Evolutionary conservation across 495 filamentous ascomycete genomes (phyloP).

Genomic region (Cercophora sp.): DNA sequence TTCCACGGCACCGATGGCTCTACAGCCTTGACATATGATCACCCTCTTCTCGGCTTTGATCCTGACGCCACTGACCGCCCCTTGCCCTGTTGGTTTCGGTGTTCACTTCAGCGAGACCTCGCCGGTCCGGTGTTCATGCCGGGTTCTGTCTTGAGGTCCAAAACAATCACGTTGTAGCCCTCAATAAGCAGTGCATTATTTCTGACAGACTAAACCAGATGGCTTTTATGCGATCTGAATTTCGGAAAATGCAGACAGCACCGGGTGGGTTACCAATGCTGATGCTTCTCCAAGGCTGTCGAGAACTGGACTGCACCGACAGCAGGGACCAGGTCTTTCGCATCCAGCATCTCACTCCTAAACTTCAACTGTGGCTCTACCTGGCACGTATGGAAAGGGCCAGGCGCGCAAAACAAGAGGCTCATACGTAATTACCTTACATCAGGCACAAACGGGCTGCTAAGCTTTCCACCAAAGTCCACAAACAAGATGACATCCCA

Average conservation of each 20-base stretch:
- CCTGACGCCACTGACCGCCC: too few relatives aligned
- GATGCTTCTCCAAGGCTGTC: background rate
- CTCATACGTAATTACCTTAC: background rate
- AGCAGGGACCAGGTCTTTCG: background rate
- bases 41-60: too few relatives aligned
- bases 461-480: background rate
- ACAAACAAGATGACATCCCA: background rate
- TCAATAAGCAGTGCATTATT: too few relatives aligned
- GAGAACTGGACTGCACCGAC: background rate
- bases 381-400: background rate
- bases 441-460: background rate
- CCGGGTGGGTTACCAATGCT: background rate
- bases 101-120: too few relatives aligned
- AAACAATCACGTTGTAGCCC: too few relatives aligned
- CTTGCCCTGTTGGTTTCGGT: too few relatives aligned
- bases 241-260: background rate
- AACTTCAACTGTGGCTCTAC: background rate
- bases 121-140: too few relatives aligned
- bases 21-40: too few relatives aligned
- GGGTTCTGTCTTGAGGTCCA: too few relatives aligned
- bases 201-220: background rate
- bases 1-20: too few relatives aligned
- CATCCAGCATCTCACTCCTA: background rate
- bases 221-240: background rate
- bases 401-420: background rate